phyloP scores from a whole-genome alignment of 352 stramenopile genomes.

The Ophiocytium majus region DNA sequence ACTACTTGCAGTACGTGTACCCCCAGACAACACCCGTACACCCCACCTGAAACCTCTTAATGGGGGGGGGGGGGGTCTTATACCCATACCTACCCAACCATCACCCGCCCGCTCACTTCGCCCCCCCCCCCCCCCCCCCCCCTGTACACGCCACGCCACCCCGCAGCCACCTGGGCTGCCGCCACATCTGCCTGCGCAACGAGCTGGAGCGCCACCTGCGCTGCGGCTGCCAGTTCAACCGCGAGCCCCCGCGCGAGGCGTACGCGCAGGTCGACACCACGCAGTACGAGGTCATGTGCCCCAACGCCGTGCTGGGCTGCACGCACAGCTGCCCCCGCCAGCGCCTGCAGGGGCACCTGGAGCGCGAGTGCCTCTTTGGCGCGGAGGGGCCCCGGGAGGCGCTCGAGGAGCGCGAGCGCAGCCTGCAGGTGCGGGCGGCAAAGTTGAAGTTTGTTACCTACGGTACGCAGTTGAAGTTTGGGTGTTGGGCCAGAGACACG shows the following conservation, averaged over 20 bases:
- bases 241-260: conserved; percentile 21
- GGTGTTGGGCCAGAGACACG: too few relatives aligned
- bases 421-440: neutral
- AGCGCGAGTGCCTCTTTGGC: conserved; percentile 2
- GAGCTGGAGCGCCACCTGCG: conserved; percentile 42
- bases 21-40: too few relatives aligned
- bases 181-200: conserved; percentile 40
- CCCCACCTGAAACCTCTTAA: too few relatives aligned
- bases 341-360: conserved; percentile 33
- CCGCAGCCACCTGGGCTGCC: conserved; percentile 27
- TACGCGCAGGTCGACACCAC: conserved; percentile 32
- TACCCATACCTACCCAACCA: too few relatives aligned
- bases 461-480: too few relatives aligned
- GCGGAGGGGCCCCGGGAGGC: neutral
- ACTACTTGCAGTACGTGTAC: too few relatives aligned
- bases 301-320: conserved; percentile 45
- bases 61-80: too few relatives aligned
- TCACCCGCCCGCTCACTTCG: too few relatives aligned
- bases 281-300: conserved; percentile 47
- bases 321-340: conserved; percentile 38
- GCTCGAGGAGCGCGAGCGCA: neutral
- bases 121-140: too few relatives aligned
- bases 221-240: conserved; percentile 35
- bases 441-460: too few relatives aligned
- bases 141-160: too few relatives aligned